Evolutionary conservation across 164 flowering plant genomes (phyloP), one percentile per base, ranked within the genome.

Genomic region (Vitis cinerea): DNA sequence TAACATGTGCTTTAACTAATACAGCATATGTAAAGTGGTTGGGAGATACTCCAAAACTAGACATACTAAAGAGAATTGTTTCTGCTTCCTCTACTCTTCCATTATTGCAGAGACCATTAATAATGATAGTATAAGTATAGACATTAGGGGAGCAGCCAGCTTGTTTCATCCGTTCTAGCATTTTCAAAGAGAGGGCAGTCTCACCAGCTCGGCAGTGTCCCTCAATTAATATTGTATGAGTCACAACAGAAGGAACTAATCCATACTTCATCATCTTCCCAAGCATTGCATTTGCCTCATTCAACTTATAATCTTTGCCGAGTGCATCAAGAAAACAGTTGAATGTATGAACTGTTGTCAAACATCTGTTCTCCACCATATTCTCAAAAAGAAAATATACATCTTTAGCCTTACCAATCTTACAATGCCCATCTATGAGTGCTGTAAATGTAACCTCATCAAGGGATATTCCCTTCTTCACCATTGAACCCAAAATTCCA

Each of bases 201-300:
- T 72, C 65, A 37, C 83, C 79, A 10, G 76, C 74, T 58, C 58
- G 74, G 37, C 69, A 72, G 14, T 69, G 65, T 68, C 72, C 81
- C 59, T 72, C 61, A 23, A 77, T 57, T 62, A 77, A 61, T 66
- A 74, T 77, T 30, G 83, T 80, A 31, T 77, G 75, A 50, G 80
- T 80, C 58, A 80, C 81, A 10, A 80, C 80, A 15, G 80, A 72
- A 15, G 83, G 81, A 69, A 63, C 75, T 59, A 75, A 49, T 49
- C 80, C 80, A 60, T 55, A 56, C 71, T 80, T 80, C 11, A 77
- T 47, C 76, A 80, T 75, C 70, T 80, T 80, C 47, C 72, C 79
- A 55, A 80, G 51, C 74, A 80, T 59, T 17, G 78, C 79, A 63
- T 74, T 69, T 23, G 44, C 69, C 59, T 69, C 66, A 14, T 60